Evolutionary conservation across 2,329 filamentous ascomycete species (phyloP).

Genomic region (Fonsecaea pugnacius): DNA sequence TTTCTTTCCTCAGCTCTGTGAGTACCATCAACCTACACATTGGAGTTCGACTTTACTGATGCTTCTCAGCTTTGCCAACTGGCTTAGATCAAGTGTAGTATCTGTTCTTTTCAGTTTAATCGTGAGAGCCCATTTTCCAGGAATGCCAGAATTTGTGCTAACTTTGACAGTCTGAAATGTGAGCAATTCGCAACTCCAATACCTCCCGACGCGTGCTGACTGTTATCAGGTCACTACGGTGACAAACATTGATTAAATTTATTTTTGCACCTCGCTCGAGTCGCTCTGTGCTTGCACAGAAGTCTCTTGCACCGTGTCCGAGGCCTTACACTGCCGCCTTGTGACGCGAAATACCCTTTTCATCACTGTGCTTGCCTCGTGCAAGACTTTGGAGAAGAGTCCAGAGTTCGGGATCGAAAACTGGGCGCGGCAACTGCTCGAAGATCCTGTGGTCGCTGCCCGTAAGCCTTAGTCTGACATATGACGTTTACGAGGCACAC

Average conservation of each 20-base stretch:
- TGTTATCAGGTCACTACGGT: slow-evolving; percentile 60
- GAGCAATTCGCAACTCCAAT: neutral
- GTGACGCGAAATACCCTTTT: slow-evolving; percentile 70
- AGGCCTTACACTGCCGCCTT: slow-evolving; percentile 75
- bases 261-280: slow-evolving; percentile 67
- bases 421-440: neutral
- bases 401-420: neutral
- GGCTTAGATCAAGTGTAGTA: slow-evolving; percentile 87
- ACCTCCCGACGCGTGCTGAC: neutral
- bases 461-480: no score
- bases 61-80: slow-evolving; percentile 41
- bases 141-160: neutral
- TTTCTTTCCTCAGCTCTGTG: slow-evolving; percentile 1
- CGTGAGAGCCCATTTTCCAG: slow-evolving; percentile 45
- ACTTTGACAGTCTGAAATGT: slow-evolving; percentile 62
- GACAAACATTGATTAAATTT: slow-evolving; percentile 77
- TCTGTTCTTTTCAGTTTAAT: slow-evolving; percentile 98
- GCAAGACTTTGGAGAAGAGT: slow-evolving; percentile 63
- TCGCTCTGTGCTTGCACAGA: slow-evolving; percentile 72
- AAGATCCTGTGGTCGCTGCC: no score
- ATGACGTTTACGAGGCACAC: no score
- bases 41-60: neutral
- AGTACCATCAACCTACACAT: neutral
- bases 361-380: slow-evolving; percentile 60
- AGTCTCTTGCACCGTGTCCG: slow-evolving; percentile 69